Evolutionary conservation across 108 stramenopile genomes (phyloP), one percentile per base, ranked within the genome.

Genomic region (Asterionellopsis glacialis): DNA sequence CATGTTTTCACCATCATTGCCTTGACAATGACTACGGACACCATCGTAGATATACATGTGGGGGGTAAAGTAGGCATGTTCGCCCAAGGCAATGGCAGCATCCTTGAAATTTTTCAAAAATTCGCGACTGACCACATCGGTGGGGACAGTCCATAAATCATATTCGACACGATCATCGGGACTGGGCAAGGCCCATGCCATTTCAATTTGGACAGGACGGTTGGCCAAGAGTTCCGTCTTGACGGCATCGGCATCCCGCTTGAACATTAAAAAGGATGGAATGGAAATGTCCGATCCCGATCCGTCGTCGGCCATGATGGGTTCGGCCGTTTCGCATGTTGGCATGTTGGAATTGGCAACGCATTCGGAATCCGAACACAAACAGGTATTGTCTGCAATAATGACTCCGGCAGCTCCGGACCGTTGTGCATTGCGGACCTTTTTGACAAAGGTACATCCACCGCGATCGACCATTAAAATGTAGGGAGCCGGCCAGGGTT

Each of bases 251-350:
- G 79, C 87, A 49, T 87, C 80, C 64, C 85, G 70, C 73, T 94
- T 93, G 75, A 79, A 87, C 77, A 95, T 80, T 11, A 94, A 61
- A 62, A 94, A 76, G 67, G 73, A 54, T 0, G 97, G 96, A 39
- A 98, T 95, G 57, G 85, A 68, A 74, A 98, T 93, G 55, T 97
- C 97, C 2, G 65, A 64, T 9, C 97, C 97, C 14, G 77, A 80
- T 13, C 97, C 97, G 61, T 98, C 97, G 61, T 98, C 97, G 18
- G 97, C 96, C 97, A 98, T 96, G 76, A 96, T 91, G 47, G 96
- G 96, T 69, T 95, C 94, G 7, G 75, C 61, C 1, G 68, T 67
- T 63, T 88, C 85, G 57, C 86, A 91, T 48, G 19, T 16, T 49
- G 45, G 14, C 63, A 33, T 33, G 39, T 44, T 45, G 64, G 60